A percentile compares a stretch with the other conserved stretches of the same genome.
These are phyloP conservation scores for Tolypocladium tropicale DNA, from an alignment of 2,329 filamentous ascomycete genomes.

Conservation along the genomic window DNA sequence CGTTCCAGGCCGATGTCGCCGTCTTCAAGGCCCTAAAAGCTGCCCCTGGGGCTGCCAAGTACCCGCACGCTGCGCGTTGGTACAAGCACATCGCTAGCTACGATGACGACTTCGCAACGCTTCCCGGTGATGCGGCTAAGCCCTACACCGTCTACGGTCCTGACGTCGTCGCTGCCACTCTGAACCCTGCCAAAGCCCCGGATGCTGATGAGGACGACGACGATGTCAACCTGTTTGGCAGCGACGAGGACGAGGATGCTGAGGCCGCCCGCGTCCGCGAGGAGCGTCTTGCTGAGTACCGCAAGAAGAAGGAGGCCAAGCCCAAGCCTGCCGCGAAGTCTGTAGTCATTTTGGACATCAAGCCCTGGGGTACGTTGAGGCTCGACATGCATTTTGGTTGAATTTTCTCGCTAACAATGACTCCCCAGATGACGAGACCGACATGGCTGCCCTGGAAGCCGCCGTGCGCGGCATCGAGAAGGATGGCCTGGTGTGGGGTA, in stretches of 20 bases:
- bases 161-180: constrained; percentile 62
- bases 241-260: constrained; percentile 86
- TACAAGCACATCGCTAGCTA: constrained; percentile 97
- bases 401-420: background rate
- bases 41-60: constrained; percentile 72
- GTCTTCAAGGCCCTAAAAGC: constrained; percentile 81
- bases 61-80: constrained; percentile 91
- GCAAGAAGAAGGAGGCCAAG: constrained; percentile 94
- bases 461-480: constrained; percentile 75
- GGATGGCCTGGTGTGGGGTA: constrained; percentile 95
- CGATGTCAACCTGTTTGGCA: constrained; percentile 88
- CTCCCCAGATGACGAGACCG: constrained; percentile 73
- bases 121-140: constrained; percentile 85
- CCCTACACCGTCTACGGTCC: constrained; percentile 86
- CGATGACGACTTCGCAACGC: constrained; percentile 82
- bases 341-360: constrained; percentile 88
- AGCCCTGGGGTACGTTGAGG: constrained; percentile 83
- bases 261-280: constrained; percentile 78
- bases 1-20: constrained; percentile 92
- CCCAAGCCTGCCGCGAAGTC: constrained; percentile 91
- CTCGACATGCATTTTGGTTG: background rate
- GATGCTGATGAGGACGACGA: constrained; percentile 63
- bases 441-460: constrained; percentile 73
- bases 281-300: constrained; percentile 86
- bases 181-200: constrained; percentile 80